These are phyloP conservation scores for Apiospora koreana DNA, from an alignment of 2,329 filamentous ascomycete species.

Conservation along the genomic window DNA sequence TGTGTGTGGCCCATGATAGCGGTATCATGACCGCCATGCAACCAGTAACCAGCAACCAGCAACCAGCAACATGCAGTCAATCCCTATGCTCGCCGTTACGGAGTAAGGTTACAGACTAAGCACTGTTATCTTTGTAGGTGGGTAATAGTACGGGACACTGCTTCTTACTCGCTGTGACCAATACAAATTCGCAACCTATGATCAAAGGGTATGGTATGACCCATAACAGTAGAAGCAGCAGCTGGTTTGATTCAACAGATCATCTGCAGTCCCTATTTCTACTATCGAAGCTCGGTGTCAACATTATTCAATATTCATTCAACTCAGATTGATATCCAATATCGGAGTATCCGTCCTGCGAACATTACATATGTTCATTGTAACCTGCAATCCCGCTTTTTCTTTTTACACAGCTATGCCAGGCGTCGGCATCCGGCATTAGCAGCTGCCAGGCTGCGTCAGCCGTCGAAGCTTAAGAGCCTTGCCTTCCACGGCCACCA, in stretches of 20 bases:
- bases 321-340: too few relatives aligned
- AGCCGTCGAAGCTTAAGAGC: not conserved
- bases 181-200: not conserved
- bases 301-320: not conserved
- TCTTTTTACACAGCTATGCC: not conserved
- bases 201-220: too few relatives aligned
- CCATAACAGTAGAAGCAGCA: too few relatives aligned
- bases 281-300: too few relatives aligned
- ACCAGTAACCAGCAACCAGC: not conserved
- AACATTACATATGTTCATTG: too few relatives aligned
- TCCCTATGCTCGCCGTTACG: not conserved
- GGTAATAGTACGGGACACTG: not conserved
- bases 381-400: not conserved
- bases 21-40: not conserved
- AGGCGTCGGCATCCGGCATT: conserved; percentile 3
- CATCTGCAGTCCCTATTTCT: too few relatives aligned
- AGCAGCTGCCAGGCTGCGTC: not conserved
- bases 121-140: not conserved
- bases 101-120: too few relatives aligned
- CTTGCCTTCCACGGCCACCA: not conserved
- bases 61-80: not conserved
- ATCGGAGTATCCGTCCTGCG: too few relatives aligned
- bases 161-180: not conserved
- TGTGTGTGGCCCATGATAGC: not conserved
- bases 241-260: too few relatives aligned